Percentiles rank a stretch among this genome's conserved stretches.
These are phyloP conservation scores for Escovopsis sp. DNA, from an alignment of 2,329 filamentous ascomycete genomes.

Conservation along the genomic window DNA sequence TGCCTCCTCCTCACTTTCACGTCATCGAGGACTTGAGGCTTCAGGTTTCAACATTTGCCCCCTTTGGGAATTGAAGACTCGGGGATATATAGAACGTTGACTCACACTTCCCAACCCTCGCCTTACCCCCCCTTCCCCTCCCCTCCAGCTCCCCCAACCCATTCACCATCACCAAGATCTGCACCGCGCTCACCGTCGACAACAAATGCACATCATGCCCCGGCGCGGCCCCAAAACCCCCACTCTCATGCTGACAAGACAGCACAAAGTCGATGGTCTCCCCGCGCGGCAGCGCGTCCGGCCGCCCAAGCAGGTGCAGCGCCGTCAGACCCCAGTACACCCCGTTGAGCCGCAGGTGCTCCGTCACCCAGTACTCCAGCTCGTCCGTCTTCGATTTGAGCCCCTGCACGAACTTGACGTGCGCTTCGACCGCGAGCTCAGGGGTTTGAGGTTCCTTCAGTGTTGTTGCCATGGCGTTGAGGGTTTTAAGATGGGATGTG, in stretches of 20 bases:
- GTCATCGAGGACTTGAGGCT: too few species aligned
- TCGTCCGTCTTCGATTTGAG: slow-evolving; percentile 86
- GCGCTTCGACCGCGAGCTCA: slow-evolving; percentile 38
- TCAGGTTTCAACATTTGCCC: too few species aligned
- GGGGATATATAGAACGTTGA: too few species aligned
- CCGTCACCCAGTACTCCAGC: slow-evolving; percentile 94
- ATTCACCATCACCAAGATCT: slow-evolving; percentile 78
- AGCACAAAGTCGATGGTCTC: slow-evolving; percentile 86
- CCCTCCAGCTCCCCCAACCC: slow-evolving; percentile 70
- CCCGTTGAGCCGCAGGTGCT: slow-evolving; percentile 88
- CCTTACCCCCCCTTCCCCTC: slow-evolving; percentile 41
- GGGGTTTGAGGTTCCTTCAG: slow-evolving; percentile 20
- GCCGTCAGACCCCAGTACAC: slow-evolving; percentile 93
- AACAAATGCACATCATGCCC: slow-evolving; percentile 93
- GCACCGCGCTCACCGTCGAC: slow-evolving; percentile 87
- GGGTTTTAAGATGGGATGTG: slow-evolving; percentile 5
- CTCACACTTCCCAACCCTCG: slow-evolving; percentile 67
- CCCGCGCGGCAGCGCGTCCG: slow-evolving; percentile 64
- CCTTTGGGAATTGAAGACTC: too few species aligned
- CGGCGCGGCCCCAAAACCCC: slow-evolving; percentile 86
- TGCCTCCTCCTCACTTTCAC: too few species aligned
- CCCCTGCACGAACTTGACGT: slow-evolving; percentile 86
- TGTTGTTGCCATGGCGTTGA: slow-evolving; percentile 15
- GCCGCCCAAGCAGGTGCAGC: slow-evolving; percentile 67
- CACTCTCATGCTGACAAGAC: slow-evolving; percentile 76